phyloP scores from a whole-genome alignment of 441 rosid genomes.

The Arabidopsis hybrid region DNA sequence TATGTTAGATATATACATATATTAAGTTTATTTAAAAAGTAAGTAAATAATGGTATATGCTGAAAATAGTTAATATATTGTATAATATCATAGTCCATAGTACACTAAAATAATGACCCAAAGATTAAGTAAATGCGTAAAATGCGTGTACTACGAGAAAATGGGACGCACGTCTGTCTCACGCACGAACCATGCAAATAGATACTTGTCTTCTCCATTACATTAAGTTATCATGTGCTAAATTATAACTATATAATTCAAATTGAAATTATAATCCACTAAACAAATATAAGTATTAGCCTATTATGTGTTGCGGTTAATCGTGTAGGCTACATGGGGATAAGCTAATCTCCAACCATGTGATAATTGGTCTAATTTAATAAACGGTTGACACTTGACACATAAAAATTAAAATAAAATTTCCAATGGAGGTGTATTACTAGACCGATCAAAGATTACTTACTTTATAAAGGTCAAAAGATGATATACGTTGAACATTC shows the following conservation, averaged over 20 bases:
- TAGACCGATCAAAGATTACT: constrained; percentile 39
- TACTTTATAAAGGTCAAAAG: constrained; percentile 23
- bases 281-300: constrained; percentile 3
- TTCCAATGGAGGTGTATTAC: background rate
- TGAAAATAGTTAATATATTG: constrained; percentile 33
- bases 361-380: constrained; percentile 32
- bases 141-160: constrained; percentile 29
- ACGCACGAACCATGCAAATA: constrained; percentile 49
- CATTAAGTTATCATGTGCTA: constrained; percentile 42
- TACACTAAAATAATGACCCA: constrained; percentile 11
- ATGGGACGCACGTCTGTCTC: constrained; percentile 46
- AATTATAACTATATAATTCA: constrained; percentile 18
- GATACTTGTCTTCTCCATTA: constrained; percentile 24
- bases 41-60: constrained; percentile 7
- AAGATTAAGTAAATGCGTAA: background rate
- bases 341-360: constrained; percentile 42
- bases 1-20: background rate
- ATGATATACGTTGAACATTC: constrained; percentile 40
- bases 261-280: constrained; percentile 7
- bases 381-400: constrained; percentile 23
- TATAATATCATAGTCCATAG: constrained; percentile 2
- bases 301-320: constrained; percentile 30
- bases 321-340: constrained; percentile 45
- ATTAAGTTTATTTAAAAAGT: background rate
- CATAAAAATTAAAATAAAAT: background rate